Evolutionary conservation across 352 stramenopile genomes (phyloP).

Genomic region (Peronospora farinosa): DNA sequence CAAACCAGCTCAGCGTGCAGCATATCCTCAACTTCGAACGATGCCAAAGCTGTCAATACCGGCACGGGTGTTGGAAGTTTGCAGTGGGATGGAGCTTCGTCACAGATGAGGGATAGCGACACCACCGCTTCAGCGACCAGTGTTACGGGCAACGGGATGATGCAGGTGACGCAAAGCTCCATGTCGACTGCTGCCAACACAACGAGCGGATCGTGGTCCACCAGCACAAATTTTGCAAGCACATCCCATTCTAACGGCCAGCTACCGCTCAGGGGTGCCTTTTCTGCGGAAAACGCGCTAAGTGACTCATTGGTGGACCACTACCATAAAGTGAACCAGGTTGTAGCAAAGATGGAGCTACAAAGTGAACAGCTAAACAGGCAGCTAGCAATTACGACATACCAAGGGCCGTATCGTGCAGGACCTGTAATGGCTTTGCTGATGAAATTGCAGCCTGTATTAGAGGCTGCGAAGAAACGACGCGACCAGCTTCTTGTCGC

Average conservation of each 20-base stretch:
- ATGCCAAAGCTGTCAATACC: constrained; percentile 7
- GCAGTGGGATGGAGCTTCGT: background rate
- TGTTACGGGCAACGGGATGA: constrained; percentile 12
- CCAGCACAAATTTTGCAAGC: constrained; percentile 21
- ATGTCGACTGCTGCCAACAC: constrained; percentile 5
- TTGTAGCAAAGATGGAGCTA: constrained; percentile 40
- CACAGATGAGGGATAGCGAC: constrained; percentile 10
- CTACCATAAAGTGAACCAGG: constrained; percentile 42
- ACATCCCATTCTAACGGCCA: constrained; percentile 16
- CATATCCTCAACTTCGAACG: constrained; percentile 2
- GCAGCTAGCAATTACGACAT: constrained; percentile 42
- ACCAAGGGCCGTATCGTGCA: constrained; percentile 36
- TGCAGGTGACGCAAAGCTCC: constrained; percentile 13
- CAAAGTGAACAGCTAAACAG: constrained; percentile 33
- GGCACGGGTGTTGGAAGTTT: background rate
- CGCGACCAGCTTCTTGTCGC: constrained; percentile 41
- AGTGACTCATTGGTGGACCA: constrained; percentile 51
- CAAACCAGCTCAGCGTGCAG: constrained; percentile 6
- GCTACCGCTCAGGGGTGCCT: constrained; percentile 19
- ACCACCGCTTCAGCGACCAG: constrained; percentile 7
- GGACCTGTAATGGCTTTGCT: constrained; percentile 23
- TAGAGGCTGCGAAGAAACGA: constrained; percentile 25
- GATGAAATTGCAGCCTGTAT: constrained; percentile 24
- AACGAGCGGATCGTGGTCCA: constrained; percentile 18
- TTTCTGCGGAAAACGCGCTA: constrained; percentile 39